Percentiles rank a stretch among this genome's conserved stretches.
Conservation (phyloP, 116 monocot species). For the Papilionanthe hybrid region DNA sequence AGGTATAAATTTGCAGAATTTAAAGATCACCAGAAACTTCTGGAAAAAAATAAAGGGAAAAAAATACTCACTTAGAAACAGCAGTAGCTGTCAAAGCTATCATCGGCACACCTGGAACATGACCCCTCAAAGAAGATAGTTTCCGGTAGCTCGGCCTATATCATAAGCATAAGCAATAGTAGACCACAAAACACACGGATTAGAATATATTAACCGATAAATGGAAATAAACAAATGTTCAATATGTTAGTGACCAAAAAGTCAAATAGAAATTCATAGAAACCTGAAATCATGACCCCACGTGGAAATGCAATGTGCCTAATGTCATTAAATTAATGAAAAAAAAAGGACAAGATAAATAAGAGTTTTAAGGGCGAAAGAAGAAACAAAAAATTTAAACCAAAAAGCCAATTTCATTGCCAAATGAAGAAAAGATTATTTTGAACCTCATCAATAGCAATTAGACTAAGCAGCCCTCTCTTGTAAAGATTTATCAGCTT, state of each 20-base stretch:
- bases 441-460: slow-evolving; percentile 92
- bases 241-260: not conserved
- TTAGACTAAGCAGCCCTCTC: slow-evolving; percentile 61
- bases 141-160: slow-evolving; percentile 86
- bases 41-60: not conserved
- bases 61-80: slow-evolving; percentile 62
- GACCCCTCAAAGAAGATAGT: slow-evolving; percentile 74
- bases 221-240: not conserved
- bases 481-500: slow-evolving; percentile 66
- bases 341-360: not conserved
- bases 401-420: not conserved
- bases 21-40: not conserved
- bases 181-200: not conserved
- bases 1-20: not conserved
- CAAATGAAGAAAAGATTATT: not conserved
- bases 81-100: slow-evolving; percentile 95
- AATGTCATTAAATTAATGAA: slow-evolving; percentile 7
- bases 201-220: not conserved
- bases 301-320: slow-evolving; percentile 95
- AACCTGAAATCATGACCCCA: slow-evolving; percentile 99
- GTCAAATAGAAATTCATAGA: not conserved
- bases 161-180: slow-evolving; percentile 2
- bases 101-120: slow-evolving; percentile 69
- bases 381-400: not conserved
- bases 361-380: not conserved